Base-by-base conservation (phyloP, 2,329 filamentous ascomycete genomes). In the Pyricularia grisea region DNA sequence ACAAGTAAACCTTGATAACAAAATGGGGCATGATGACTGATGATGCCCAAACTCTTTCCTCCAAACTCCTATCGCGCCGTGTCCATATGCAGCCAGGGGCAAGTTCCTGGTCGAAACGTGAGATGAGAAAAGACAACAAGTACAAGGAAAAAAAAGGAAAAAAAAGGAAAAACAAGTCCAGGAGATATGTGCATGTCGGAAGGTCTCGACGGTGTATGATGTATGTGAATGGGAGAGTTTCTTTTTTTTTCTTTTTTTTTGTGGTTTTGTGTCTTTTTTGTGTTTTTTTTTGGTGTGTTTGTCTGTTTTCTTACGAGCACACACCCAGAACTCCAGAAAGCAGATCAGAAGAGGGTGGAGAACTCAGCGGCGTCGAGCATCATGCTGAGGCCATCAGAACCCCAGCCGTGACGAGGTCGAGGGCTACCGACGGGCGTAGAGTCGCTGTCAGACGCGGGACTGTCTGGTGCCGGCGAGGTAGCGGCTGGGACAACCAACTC, bases 271-370 rank as follows among this genome's bases (percentile, higher is more conserved):
- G 27, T 27, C 27, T 11, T 23, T 67, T 23, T 11, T 50, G 23
- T 67, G 50, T 11, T 61, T 33, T 67, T 67, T 67, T 50, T 67
- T 67, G 33, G 23, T 58, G n/a, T 55, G 11, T 55, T 20, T 67
- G 27, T 27, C 27, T 30, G 17, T 36, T 66, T 20, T n/a, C 20
- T 14, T 31, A 11, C 2, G 30, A 42, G 10, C 12, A 12, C 60
- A 63, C 6, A 7, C 60, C 4, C 12, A 7, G 60, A 63, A 6
- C 20, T 11, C 11, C 11, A n/a, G 58, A 14, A 9, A 61, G 23
- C 11, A 25, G 58, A 61, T 61, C 23, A 61, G 58, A 61, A 25
- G 23, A 61, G 58, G 17, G n/a, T 25, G 27, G 58, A 61, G 23
- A 61, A 27, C 2, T 27, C 25, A 10, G 6, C 11, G 58, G 58